phyloP scores from a whole-genome alignment of 192 early-diverging fungal genomes.

The Gaertneriomyces semiglobifer region DNA sequence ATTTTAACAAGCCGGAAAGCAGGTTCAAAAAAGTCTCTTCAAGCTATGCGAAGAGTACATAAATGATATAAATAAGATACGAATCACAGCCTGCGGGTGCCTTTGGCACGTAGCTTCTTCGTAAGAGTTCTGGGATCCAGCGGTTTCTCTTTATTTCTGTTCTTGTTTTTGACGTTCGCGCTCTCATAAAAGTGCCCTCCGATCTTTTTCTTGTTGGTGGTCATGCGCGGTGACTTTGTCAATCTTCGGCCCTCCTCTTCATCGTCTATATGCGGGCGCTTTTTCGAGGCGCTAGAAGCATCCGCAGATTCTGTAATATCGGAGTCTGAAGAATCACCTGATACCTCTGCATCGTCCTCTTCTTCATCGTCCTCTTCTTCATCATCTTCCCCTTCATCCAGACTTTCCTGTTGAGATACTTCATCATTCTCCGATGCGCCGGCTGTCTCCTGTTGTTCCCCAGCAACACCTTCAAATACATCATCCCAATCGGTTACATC shows the following conservation, averaged over 20 bases:
- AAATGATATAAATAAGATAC: too few relatives aligned
- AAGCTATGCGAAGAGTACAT: too few relatives aligned
- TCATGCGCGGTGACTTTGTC: slow-evolving; percentile 73
- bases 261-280: not conserved
- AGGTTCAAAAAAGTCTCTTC: too few relatives aligned
- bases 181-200: slow-evolving; percentile 86
- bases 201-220: slow-evolving; percentile 79
- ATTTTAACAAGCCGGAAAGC: too few relatives aligned
- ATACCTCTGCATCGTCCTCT: slow-evolving; percentile 24
- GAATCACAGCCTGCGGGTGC: slow-evolving; percentile 27
- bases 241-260: slow-evolving; percentile 2
- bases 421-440: not conserved
- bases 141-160: slow-evolving; percentile 76
- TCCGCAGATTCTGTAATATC: slow-evolving; percentile 20
- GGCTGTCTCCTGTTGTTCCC: slow-evolving; percentile 19
- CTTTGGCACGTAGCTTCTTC: slow-evolving; percentile 43
- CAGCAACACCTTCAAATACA: slow-evolving; percentile 79
- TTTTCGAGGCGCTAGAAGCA: not conserved
- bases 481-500: slow-evolving; percentile 78
- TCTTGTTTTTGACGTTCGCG: slow-evolving; percentile 95
- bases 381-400: slow-evolving; percentile 34
- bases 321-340: slow-evolving; percentile 8
- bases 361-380: slow-evolving; percentile 30
- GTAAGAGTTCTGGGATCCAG: slow-evolving; percentile 56
- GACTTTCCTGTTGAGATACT: too few relatives aligned